Conservation (phyloP, 2,329 filamentous ascomycete species). For the Aspergillus tubingensis region DNA sequence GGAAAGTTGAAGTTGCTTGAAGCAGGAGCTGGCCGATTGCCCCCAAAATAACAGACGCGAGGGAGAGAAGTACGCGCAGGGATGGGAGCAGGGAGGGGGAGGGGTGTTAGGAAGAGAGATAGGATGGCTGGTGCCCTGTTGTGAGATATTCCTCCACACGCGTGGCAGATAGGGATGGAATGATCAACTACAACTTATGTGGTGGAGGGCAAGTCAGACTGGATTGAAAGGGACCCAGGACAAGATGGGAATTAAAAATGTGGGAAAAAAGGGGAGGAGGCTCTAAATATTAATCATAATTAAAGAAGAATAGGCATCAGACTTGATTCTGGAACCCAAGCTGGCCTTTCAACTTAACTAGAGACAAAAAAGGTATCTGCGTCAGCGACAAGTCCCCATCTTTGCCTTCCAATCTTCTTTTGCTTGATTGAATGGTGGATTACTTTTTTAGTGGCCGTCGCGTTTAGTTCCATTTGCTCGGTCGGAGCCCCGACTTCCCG, state of each 20-base stretch:
- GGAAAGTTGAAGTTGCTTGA: background rate
- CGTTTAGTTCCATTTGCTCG: background rate
- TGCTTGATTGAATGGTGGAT: background rate
- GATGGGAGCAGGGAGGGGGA: background rate
- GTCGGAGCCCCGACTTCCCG: conserved; percentile 20
- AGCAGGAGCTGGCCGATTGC: background rate
- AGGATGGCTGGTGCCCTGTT: background rate
- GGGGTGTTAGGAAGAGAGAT: background rate
- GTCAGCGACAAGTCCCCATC: background rate
- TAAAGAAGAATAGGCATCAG: background rate
- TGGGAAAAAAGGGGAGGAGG: background rate
- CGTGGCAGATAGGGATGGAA: conserved; percentile 4
- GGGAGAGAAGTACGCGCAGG: background rate
- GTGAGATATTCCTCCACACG: conserved; percentile 2
- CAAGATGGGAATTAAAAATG: background rate
- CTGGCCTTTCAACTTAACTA: background rate
- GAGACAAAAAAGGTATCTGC: background rate
- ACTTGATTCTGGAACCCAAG: too few relatives aligned
- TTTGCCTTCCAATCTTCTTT: background rate
- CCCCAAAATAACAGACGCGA: background rate
- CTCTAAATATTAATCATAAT: background rate
- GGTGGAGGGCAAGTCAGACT: background rate
- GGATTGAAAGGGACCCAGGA: background rate
- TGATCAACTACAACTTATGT: background rate
- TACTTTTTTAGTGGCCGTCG: conserved; percentile 1